Evolutionary conservation across 345 rosid genomes (phyloP), one percentile per base, ranked within the genome.

Genomic region (Hypericum androsaemum): DNA sequence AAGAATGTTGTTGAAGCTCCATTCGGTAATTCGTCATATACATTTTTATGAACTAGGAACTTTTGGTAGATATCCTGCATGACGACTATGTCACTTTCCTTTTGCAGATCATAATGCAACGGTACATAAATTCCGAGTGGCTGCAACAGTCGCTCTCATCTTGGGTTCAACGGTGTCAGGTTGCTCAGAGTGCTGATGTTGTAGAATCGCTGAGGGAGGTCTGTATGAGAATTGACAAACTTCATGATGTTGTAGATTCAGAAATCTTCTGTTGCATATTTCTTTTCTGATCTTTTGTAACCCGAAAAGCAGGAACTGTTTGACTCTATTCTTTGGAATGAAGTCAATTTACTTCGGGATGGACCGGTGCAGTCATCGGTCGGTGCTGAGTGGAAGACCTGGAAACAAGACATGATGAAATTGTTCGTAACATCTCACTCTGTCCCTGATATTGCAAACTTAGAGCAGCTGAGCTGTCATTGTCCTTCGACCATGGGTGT

Each of bases 381-480:
- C 48, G 80, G 83, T 56, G 79, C 95, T 48, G 95, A 88, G 70
- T 84, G 99, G 97, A 88, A 78, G 86, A 82, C 96, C 37, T 94
- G 99, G 97, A 94, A 94, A 78, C 95, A 83, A 44, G 99, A 94
- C 55, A 72, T 81, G 22, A 80, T 76, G 63, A 94, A 82, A 74
- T 79, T 75, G 88, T 88, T 94, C 64, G 77, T 87, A 5, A 74
- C 69, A 35, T 77, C 97, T 56, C 76, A 70, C 36, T 70, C 76
- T 13, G 38, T 59, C 41, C 50, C 77, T 51, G 68, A 37, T 51
- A 68, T 67, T 37, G 78, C 73, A 41, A 79, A 80, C 54, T 16
- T 52, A 8, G 79, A 72, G 56, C 85, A 60, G 37, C 71, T 44
- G 53, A 66, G 63, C 59, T 65, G 59, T 63, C 70, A 69, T 50